Percentiles rank a stretch among this genome's conserved stretches.
phyloP scores from a whole-genome alignment of 306 rosid species.

The Cicer chorassanicum region DNA sequence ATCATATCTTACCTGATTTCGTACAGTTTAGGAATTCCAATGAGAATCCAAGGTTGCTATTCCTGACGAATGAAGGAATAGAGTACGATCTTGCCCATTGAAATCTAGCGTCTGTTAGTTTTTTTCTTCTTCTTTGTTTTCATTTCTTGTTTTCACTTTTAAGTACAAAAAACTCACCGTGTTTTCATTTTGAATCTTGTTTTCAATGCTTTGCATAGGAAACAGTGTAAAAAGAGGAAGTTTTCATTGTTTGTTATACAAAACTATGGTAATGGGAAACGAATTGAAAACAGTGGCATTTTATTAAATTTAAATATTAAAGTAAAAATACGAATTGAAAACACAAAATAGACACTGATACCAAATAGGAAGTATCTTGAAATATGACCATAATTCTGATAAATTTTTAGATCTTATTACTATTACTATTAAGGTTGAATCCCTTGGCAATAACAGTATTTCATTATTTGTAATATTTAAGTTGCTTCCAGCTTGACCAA shows the following conservation, averaged over 20 bases:
- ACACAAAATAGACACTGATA: slow-evolving; percentile 4
- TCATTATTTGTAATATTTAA: slow-evolving; percentile 21
- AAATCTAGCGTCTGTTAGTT: not conserved
- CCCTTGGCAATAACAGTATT: not conserved
- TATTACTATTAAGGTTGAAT: slow-evolving; percentile 13
- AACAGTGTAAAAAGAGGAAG: not conserved
- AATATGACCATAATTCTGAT: slow-evolving; percentile 24
- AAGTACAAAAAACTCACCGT: not conserved
- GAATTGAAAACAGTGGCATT: not conserved
- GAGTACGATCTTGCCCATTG: not conserved
- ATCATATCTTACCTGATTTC: not conserved
- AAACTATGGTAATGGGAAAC: not conserved
- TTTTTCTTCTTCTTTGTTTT: not conserved
- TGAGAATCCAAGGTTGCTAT: not conserved
- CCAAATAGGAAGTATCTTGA: slow-evolving; percentile 2
- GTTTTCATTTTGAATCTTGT: not conserved
- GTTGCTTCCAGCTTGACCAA: slow-evolving; percentile 29
- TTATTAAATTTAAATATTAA: not conserved
- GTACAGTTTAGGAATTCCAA: not conserved
- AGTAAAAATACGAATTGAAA: not conserved
- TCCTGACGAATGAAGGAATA: not conserved
- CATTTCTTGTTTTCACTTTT: not conserved
- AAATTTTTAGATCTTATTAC: not conserved
- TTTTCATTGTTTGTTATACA: not conserved
- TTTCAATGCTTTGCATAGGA: not conserved